Percentiles rank a stretch among this genome's conserved stretches.
phyloP scores from a whole-genome alignment of 305 asterid genomes.

The Plantago coronopus region DNA sequence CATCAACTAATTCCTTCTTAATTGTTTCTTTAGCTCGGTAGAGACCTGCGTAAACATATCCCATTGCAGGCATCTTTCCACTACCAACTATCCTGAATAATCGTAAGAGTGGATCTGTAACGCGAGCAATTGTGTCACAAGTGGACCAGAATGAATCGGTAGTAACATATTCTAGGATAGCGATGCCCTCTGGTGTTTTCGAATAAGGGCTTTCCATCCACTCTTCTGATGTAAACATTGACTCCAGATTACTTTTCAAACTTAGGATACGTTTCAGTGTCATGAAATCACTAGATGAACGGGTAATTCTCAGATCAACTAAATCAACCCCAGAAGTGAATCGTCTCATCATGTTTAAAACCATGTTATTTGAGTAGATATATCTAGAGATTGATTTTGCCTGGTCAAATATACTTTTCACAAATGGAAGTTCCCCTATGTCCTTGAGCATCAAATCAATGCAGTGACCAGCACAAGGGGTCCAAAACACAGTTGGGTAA shows the following conservation, averaged over 20 bases:
- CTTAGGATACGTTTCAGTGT: conserved; percentile 68
- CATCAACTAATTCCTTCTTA: conserved; percentile 62
- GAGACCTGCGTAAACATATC: conserved; percentile 74
- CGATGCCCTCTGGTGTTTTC: conserved; percentile 56
- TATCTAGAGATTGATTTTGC: conserved; percentile 74
- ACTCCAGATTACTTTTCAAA: conserved; percentile 63
- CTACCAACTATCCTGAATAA: conserved; percentile 63
- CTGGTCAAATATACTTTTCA: conserved; percentile 54
- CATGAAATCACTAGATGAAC: conserved; percentile 54
- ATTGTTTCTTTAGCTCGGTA: conserved; percentile 83
- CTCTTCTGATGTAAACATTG: conserved; percentile 88
- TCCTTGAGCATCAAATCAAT: conserved; percentile 79
- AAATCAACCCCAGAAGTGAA: conserved; percentile 80
- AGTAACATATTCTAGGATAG: conserved; percentile 41
- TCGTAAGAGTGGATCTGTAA: conserved; percentile 69
- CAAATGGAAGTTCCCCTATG: conserved; percentile 49
- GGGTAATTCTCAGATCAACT: conserved; percentile 61
- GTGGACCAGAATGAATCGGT: conserved; percentile 74
- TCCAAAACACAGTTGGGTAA: conserved; percentile 81
- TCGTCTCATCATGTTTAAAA: conserved; percentile 77
- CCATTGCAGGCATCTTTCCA: conserved; percentile 78
- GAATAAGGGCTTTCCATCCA: conserved; percentile 79
- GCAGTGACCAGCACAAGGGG: conserved; percentile 80
- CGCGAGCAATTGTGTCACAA: conserved; percentile 40
- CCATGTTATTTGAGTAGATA: conserved; percentile 49